Base-by-base conservation (phyloP, 257 asterid genomes). In the Handroanthus guayacan region DNA sequence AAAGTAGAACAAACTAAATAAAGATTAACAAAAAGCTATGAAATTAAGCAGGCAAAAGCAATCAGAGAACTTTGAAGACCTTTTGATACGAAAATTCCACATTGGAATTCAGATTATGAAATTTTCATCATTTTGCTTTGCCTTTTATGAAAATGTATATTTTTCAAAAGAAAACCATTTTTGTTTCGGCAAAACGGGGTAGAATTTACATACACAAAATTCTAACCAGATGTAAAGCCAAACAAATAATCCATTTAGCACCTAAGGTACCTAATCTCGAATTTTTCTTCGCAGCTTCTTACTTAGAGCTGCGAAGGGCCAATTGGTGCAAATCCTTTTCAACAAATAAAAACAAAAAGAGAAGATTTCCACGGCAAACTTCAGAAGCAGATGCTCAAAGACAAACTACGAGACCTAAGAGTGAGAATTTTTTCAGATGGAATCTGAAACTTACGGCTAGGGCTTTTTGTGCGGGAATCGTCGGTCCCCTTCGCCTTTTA, bases 241-340 rank as follows among this genome's bases (percentile, higher is more conserved):
- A 86, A 78, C 3, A 76, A 25, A 0, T 9, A 20, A 71, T 71
- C 41, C 3, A 43, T 85, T 51, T 91, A 36, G 96, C 97, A 89
- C 94, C 92, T 18, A 71, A 67, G 16, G 62, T 55, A 75, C 95
- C 86, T 85, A 47, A 75, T 36, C 95, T 84, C 93, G 89, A 51
- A 63, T 57, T 84, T 52, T 91, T 91, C 95, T 84, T 75, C 86
- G 52, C 93, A 89, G 70, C 74, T 76, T 69, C 14, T 2, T 20
- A n/a, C 90, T 86, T 38, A 14, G 17, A 84, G 62, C 82, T 88
- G 91, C 87, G 71, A 91, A 84, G 92, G 95, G 97, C 97, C 67
- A 79, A 44, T 61, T 81, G 87, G 93, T 87, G 97, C 93, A 56
- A 47, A 18, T 16, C 12, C 5, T 38, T 36, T 61, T 11, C 12